Conservation (phyloP, 441 rosid species). For the Jatropha podagrica region DNA sequence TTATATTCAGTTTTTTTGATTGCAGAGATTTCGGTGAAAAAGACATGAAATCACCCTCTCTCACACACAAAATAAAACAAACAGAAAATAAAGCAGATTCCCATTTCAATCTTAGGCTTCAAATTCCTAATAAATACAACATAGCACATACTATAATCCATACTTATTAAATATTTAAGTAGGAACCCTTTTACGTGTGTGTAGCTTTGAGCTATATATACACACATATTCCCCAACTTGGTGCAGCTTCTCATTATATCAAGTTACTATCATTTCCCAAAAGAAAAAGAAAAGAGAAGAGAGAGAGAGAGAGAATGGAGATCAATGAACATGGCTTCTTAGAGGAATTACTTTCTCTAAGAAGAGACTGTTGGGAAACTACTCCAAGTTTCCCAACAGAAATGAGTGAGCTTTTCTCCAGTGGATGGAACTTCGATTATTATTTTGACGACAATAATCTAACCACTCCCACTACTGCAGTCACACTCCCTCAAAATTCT, state of each 20-base stretch:
- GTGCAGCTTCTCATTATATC: slow-evolving; percentile 35
- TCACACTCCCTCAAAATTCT: slow-evolving; percentile 28
- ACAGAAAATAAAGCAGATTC: slow-evolving; percentile 23
- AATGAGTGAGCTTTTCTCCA: slow-evolving; percentile 35
- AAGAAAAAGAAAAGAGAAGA: neutral
- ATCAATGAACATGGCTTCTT: slow-evolving; percentile 36
- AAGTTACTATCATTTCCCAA: slow-evolving; percentile 30
- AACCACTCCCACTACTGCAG: neutral
- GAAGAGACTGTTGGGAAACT: slow-evolving; percentile 36
- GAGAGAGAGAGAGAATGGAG: slow-evolving; percentile 36
- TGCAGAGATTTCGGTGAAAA: slow-evolving; percentile 58
- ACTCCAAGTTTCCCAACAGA: slow-evolving; percentile 31
- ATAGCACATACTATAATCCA: slow-evolving; percentile 18
- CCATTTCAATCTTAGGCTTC: slow-evolving; percentile 26
- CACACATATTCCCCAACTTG: slow-evolving; percentile 37
- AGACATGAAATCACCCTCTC: slow-evolving; percentile 35
- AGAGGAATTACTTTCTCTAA: slow-evolving; percentile 42
- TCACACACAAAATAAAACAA: neutral
- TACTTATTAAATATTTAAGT: slow-evolving; percentile 11
- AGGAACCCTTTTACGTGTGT: slow-evolving; percentile 1
- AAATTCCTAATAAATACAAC: slow-evolving; percentile 21
- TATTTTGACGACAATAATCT: slow-evolving; percentile 22
- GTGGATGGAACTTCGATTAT: slow-evolving; percentile 31
- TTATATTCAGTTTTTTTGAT: slow-evolving; percentile 29
- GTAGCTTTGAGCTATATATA: neutral